Evolutionary conservation across 805 yeast genomes (phyloP).

Genomic region (Candida golubevii): DNA sequence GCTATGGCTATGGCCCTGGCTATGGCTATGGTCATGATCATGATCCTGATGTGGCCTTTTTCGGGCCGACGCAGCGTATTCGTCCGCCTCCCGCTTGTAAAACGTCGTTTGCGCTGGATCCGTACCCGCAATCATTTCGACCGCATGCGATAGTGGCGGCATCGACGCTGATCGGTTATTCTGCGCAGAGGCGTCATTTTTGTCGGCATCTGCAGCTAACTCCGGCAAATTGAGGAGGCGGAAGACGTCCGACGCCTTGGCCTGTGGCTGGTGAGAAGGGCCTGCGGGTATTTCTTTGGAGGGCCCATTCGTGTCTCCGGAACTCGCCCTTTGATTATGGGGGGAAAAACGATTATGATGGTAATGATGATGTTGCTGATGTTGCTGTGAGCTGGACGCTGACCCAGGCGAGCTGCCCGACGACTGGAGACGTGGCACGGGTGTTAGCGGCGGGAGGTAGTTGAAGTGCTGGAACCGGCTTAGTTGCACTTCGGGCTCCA

Average conservation of each 20-base stretch:
- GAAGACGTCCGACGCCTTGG: conserved; percentile 28
- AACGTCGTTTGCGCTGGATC: conserved; percentile 12
- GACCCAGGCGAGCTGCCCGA: conserved; percentile 44
- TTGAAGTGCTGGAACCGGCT: conserved; percentile 58
- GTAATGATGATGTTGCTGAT: conserved; percentile 19
- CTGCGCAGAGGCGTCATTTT: not conserved
- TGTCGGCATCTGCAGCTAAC: not conserved
- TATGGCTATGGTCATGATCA: too few species aligned
- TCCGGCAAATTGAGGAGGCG: conserved; percentile 38
- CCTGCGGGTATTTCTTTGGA: too few species aligned
- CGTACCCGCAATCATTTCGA: conserved; percentile 34
- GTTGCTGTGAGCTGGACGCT: conserved; percentile 10
- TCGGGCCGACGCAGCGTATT: too few species aligned
- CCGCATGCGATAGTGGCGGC: conserved; percentile 41
- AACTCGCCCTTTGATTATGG: too few species aligned
- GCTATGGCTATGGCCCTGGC: too few species aligned
- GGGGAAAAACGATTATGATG: too few species aligned
- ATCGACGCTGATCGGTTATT: conserved; percentile 13
- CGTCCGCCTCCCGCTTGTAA: conserved; percentile 8
- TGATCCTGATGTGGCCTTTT: too few species aligned
- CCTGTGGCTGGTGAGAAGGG: too few species aligned
- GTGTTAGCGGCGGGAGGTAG: conserved; percentile 65
- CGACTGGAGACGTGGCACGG: conserved; percentile 65
- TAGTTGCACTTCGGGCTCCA: conserved; percentile 16
- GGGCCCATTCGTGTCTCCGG: too few species aligned